A percentile compares a stretch with the other conserved stretches of the same genome.
phyloP scores from a whole-genome alignment of 1,139 yeast genomes.

The Groenewaldozyma sp. region DNA sequence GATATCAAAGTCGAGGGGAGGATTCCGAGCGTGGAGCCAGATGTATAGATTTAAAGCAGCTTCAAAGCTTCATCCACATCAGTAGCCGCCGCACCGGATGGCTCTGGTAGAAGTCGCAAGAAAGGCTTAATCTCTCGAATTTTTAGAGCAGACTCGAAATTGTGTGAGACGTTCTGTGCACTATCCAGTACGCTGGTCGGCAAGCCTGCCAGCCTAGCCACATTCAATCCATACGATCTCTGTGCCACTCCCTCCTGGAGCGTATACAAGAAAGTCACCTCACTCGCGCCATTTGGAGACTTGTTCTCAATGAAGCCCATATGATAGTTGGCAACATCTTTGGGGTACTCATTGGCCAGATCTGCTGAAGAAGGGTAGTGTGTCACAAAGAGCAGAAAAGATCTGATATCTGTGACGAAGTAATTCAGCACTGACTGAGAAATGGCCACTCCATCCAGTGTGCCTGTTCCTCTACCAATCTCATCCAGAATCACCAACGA shows the following conservation, averaged over 20 bases:
- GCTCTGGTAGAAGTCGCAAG: no score
- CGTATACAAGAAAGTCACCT: slow-evolving; percentile 25
- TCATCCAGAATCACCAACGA: slow-evolving; percentile 57
- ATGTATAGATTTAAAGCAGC: no score
- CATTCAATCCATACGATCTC: slow-evolving; percentile 31
- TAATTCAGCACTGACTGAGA: slow-evolving; percentile 71
- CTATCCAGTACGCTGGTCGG: slow-evolving; percentile 22
- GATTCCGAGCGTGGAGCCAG: no score
- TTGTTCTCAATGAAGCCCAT: slow-evolving; percentile 58
- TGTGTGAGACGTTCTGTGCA: slow-evolving; percentile 20
- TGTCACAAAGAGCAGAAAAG: slow-evolving; percentile 70
- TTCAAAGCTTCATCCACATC: no score
- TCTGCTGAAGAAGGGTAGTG: slow-evolving; percentile 71
- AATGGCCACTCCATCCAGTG: slow-evolving; percentile 80
- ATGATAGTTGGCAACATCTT: slow-evolving; percentile 50
- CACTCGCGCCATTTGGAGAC: slow-evolving; percentile 10
- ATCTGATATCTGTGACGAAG: slow-evolving; percentile 39
- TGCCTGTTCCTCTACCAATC: slow-evolving; percentile 73
- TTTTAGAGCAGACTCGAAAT: slow-evolving; percentile 12
- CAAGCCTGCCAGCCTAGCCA: slow-evolving; percentile 30
- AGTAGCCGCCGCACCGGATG: no score
- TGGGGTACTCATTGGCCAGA: slow-evolving; percentile 37
- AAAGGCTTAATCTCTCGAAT: not conserved
- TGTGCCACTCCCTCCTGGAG: slow-evolving; percentile 28
- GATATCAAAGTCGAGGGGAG: no score